Evolutionary conservation across 371 early-diverging fungal genomes (phyloP).

Genomic region (Mortierella sp.): DNA sequence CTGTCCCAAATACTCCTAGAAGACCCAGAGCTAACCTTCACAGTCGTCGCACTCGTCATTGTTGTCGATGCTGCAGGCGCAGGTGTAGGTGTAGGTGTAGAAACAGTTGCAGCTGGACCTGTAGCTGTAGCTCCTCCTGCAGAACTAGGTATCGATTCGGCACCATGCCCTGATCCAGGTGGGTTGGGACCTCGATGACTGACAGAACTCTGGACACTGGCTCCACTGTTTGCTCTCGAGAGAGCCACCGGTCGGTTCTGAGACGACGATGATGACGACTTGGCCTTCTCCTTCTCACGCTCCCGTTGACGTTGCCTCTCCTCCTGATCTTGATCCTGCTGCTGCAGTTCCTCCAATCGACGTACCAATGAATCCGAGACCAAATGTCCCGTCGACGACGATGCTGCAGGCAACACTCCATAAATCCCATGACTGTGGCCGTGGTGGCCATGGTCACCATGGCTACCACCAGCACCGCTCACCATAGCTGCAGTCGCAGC

Average conservation of each 20-base stretch:
- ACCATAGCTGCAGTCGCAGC: conserved; percentile 14
- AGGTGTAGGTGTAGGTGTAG: not conserved
- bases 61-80: not conserved
- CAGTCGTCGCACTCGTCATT: not conserved
- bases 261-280: not conserved
- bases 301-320: conserved; percentile 16
- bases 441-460: not conserved
- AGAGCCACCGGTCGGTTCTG: conserved; percentile 15
- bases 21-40: conserved; percentile 4
- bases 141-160: not conserved
- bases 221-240: conserved; percentile 27
- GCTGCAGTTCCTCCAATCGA: conserved; percentile 46
- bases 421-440: not conserved
- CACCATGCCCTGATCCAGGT: not conserved
- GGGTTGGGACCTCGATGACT: conserved; percentile 1
- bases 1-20: conserved; percentile 10
- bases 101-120: not conserved
- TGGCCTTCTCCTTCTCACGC: conserved; percentile 17
- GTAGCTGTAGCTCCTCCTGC: not conserved
- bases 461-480: conserved; percentile 2
- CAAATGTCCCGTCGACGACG: conserved; percentile 25
- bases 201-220: conserved; percentile 19
- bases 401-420: conserved; percentile 16
- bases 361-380: conserved; percentile 48
- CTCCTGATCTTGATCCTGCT: conserved; percentile 48